Evolutionary conservation across 345 rosid genomes (phyloP).

Genomic region (Eucalyptus curtisii): DNA sequence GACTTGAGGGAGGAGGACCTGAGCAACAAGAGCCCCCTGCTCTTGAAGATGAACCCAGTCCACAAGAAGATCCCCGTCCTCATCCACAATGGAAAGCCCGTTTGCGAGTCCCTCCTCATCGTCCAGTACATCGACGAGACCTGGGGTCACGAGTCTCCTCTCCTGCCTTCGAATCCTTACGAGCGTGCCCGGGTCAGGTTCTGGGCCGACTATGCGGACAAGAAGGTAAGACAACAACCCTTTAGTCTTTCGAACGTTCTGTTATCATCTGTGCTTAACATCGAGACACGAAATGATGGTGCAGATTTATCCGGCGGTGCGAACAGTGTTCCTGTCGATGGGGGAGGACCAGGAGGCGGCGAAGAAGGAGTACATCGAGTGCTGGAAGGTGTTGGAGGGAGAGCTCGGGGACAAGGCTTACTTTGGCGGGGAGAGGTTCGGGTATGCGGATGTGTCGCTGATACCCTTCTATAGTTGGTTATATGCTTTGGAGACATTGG

Average conservation of each 20-base stretch:
- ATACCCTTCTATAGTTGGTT: constrained; percentile 7
- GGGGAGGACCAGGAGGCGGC: background rate
- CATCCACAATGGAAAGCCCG: background rate
- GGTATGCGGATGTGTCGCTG: constrained; percentile 1
- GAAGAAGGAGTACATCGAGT: constrained; percentile 1
- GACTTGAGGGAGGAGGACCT: constrained; percentile 2
- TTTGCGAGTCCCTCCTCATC: background rate
- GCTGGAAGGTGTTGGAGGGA: background rate
- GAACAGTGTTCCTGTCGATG: background rate
- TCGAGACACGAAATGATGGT: background rate
- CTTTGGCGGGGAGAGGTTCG: constrained; percentile 3
- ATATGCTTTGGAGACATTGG: background rate
- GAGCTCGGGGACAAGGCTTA: constrained; percentile 13
- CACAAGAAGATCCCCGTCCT: constrained; percentile 5
- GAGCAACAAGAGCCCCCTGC: constrained; percentile 1
- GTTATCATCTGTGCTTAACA: background rate
- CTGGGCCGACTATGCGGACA: constrained; percentile 5
- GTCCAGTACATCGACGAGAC: constrained; percentile 4
- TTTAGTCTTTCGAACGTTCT: background rate
- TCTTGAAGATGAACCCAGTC: constrained; percentile 1
- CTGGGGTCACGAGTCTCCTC: background rate
- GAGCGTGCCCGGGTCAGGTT: background rate
- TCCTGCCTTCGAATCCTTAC: constrained; percentile 1
- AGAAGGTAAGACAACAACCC: background rate
- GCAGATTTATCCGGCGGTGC: background rate